phyloP scores from a whole-genome alignment of 2,329 filamentous ascomycete species.

The Penicillium sp. region DNA sequence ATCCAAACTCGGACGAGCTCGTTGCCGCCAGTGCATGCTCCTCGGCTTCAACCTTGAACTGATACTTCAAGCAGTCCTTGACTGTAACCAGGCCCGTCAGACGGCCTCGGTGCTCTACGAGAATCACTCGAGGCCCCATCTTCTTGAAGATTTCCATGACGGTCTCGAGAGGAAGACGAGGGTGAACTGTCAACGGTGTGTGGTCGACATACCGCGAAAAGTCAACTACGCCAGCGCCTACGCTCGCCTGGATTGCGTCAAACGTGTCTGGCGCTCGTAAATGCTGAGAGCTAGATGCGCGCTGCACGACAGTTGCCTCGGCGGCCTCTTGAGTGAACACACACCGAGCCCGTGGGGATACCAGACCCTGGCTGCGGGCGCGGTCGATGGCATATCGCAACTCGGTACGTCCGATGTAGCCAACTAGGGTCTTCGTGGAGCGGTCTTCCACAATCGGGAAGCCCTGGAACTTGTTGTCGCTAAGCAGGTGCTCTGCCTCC shows the following conservation, averaged over 20 bases:
- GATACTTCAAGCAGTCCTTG: constrained; percentile 95
- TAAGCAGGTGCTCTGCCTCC: constrained; percentile 75
- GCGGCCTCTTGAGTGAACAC: constrained; percentile 64
- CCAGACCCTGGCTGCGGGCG: constrained; percentile 66
- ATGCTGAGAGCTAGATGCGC: constrained; percentile 29
- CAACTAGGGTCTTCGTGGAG: constrained; percentile 71
- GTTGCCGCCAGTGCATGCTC: constrained; percentile 60
- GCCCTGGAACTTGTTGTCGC: constrained; percentile 81
- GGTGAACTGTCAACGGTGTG: constrained; percentile 88
- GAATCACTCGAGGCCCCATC: constrained; percentile 89
- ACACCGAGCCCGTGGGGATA: constrained; percentile 71
- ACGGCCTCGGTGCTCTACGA: constrained; percentile 85
- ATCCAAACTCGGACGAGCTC: constrained; percentile 23
- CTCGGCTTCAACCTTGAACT: constrained; percentile 91
- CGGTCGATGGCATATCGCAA: constrained; percentile 86
- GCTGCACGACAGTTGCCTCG: constrained; percentile 34
- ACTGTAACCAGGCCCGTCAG: constrained; percentile 87
- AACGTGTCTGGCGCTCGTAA: constrained; percentile 54
- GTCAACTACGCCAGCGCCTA: constrained; percentile 65
- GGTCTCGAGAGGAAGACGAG: constrained; percentile 86
- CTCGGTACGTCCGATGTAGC: constrained; percentile 92
- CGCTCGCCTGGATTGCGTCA: constrained; percentile 60
- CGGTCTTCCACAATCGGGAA: constrained; percentile 86
- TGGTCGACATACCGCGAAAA: constrained; percentile 86
- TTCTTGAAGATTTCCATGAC: constrained; percentile 99